Conservation (phyloP, 371 early-diverging fungal species). For the Amoeboaphelidium protococcarum region DNA sequence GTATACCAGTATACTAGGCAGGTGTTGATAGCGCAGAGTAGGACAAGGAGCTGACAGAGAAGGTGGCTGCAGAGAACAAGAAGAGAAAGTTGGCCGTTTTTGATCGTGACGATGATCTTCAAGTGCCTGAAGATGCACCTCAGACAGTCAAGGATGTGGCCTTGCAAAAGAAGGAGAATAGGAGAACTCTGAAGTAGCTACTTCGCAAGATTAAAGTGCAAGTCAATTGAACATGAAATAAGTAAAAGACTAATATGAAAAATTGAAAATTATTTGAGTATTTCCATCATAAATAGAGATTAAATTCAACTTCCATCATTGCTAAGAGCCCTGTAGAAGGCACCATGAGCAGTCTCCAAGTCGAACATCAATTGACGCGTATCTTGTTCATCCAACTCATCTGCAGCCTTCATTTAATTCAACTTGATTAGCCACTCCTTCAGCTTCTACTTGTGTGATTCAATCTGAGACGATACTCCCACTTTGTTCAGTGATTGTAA, state of each 20-base stretch:
- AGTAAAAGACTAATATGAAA: too few relatives aligned
- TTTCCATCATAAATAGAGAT: not conserved
- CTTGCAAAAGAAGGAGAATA: too few relatives aligned
- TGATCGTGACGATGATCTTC: too few relatives aligned
- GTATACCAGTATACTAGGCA: conserved; percentile 40
- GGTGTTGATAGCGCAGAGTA: not conserved
- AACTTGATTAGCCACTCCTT: conserved; percentile 66
- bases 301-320: not conserved
- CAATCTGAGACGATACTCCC: conserved; percentile 46
- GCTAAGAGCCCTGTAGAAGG: conserved; percentile 25
- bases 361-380: conserved; percentile 77
- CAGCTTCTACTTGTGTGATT: conserved; percentile 39
- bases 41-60: not conserved
- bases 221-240: not conserved
- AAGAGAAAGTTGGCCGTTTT: too few relatives aligned
- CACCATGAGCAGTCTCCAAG: conserved; percentile 42
- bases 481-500: conserved; percentile 64
- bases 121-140: too few relatives aligned
- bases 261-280: too few relatives aligned
- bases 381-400: conserved; percentile 61
- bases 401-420: conserved; percentile 70
- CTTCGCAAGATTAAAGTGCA: not conserved
- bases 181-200: too few relatives aligned
- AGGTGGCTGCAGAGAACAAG: not conserved
- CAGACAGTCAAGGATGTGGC: too few relatives aligned